Conservation (phyloP, 306 rosid species). For the Dicorynia guianensis region DNA sequence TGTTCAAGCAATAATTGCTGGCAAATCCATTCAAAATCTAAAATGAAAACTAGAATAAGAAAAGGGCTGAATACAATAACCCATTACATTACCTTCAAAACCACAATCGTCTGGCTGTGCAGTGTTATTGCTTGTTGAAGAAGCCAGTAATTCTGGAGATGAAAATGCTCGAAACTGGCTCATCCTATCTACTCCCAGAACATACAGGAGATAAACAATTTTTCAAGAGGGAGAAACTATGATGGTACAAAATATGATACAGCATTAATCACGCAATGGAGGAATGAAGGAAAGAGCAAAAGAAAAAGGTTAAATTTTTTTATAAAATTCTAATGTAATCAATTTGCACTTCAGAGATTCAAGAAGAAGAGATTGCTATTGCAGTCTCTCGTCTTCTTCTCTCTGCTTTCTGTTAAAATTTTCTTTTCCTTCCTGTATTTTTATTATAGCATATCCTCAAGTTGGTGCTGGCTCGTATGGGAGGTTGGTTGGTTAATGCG, state of each 20-base stretch:
- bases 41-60: background rate
- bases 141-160: conserved; percentile 57
- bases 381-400: conserved; percentile 48
- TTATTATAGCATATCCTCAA: conserved; percentile 40
- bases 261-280: background rate
- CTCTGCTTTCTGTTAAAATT: conserved; percentile 29
- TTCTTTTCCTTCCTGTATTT: conserved; percentile 29
- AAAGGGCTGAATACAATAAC: background rate
- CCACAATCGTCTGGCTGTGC: conserved; percentile 40
- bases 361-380: conserved; percentile 62
- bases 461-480: conserved; percentile 44
- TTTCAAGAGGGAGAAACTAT: conserved; percentile 32
- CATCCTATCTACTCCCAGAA: conserved; percentile 44
- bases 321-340: conserved; percentile 24
- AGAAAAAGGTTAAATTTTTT: conserved; percentile 13
- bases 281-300: conserved; percentile 32
- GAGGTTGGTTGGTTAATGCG: conserved; percentile 58
- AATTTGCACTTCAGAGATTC: conserved; percentile 45
- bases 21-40: conserved; percentile 22
- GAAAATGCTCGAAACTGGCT: conserved; percentile 59
- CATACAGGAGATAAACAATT: conserved; percentile 14
- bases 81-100: conserved; percentile 65
- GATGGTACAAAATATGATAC: conserved; percentile 23
- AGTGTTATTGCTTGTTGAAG: conserved; percentile 46
- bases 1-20: background rate